These are phyloP conservation scores for Quillaja saponaria DNA, from an alignment of 306 rosid species.

Conservation along the genomic window DNA sequence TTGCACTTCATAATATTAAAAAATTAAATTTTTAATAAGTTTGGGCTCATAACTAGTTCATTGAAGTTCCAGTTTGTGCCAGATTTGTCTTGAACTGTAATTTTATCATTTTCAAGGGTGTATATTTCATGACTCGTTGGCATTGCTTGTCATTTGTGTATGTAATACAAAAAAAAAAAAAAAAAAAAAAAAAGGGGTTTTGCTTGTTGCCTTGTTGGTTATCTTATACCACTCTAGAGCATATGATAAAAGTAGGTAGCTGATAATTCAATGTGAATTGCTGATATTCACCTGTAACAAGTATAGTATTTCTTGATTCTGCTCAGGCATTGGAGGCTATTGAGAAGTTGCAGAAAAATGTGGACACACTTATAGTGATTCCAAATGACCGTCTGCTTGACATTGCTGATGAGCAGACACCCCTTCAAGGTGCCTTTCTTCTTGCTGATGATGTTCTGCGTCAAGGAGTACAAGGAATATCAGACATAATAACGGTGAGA, in stretches of 20 bases:
- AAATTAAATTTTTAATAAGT: no score
- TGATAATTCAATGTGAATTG: background rate
- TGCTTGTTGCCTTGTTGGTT: no score
- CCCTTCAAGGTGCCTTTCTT: slow-evolving; percentile 89
- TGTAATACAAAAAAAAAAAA: background rate
- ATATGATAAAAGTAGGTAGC: background rate
- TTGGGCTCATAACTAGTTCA: no score
- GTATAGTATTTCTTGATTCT: slow-evolving; percentile 23
- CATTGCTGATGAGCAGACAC: slow-evolving; percentile 89
- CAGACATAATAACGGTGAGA: slow-evolving; percentile 90
- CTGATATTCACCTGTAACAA: background rate
- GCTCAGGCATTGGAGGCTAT: slow-evolving; percentile 93
- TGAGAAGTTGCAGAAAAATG: slow-evolving; percentile 90
- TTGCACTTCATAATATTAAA: no score
- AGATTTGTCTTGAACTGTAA: no score
- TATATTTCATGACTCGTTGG: background rate
- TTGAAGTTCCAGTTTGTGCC: background rate
- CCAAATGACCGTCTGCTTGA: slow-evolving; percentile 98
- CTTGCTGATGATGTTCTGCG: slow-evolving; percentile 96
- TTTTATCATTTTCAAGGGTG: background rate
- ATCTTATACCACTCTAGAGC: background rate
- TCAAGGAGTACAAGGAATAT: slow-evolving; percentile 98
- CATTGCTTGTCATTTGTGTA: background rate
- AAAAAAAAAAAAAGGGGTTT: no score
- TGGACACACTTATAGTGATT: slow-evolving; percentile 91